Evolutionary conservation across 192 early-diverging fungal genomes (phyloP).

Genomic region (Dispira parvispora): DNA sequence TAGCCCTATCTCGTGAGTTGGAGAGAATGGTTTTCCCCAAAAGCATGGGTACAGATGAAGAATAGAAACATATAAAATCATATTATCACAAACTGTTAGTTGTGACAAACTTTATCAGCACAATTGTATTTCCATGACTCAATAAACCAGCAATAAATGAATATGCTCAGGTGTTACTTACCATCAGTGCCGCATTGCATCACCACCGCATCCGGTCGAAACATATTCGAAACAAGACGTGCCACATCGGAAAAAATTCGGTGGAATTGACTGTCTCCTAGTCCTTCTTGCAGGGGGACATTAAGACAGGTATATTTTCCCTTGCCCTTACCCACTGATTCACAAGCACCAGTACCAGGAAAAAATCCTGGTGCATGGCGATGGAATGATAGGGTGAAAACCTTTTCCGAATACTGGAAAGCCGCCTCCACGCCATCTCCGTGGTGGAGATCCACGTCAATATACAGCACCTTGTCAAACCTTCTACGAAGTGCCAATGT

Average conservation of each 20-base stretch:
- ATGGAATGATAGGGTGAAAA: conserved; percentile 95
- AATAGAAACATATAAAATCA: background rate
- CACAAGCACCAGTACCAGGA: conserved; percentile 69
- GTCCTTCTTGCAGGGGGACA: conserved; percentile 72
- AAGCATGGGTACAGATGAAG: background rate
- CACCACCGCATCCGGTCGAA: conserved; percentile 69
- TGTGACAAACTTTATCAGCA: background rate
- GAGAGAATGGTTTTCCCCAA: background rate
- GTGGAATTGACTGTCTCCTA: conserved; percentile 70
- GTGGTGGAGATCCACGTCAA: conserved; percentile 97
- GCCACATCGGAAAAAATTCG: conserved; percentile 62
- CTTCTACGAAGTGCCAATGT: conserved; percentile 64
- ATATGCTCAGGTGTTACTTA: background rate
- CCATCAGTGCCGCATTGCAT: conserved; percentile 72
- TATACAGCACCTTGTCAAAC: conserved; percentile 76
- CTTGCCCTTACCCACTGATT: conserved; percentile 57
- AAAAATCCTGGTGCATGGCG: conserved; percentile 89
- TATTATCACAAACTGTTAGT: background rate
- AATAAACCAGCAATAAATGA: background rate
- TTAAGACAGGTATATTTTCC: conserved; percentile 82
- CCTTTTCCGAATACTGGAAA: conserved; percentile 76
- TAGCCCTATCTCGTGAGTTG: conserved; percentile 6
- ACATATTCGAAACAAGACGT: conserved; percentile 46
- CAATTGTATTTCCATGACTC: background rate
- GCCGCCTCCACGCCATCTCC: conserved; percentile 97